Conservation (phyloP, 306 rosid genomes). For the Medicago ruthenica region DNA sequence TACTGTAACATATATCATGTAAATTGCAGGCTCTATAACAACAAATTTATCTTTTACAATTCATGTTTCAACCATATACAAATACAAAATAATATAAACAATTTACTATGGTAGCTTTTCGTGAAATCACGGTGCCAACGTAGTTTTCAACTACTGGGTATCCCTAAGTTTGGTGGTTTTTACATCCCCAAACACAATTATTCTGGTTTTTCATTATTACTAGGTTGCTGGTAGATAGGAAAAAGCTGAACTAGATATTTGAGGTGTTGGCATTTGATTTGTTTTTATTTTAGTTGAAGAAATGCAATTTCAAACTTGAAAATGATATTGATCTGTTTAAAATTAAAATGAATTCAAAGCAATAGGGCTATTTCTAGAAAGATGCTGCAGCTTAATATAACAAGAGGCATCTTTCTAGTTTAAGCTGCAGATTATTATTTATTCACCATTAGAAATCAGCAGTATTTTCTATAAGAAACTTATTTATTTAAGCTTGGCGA, state of each 20-base stretch:
- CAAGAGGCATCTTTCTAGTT: not conserved
- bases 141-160: no score
- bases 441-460: not conserved
- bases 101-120: not conserved
- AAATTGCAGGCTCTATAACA: conserved; percentile 45
- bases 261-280: no score
- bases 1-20: conserved; percentile 42
- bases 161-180: no score
- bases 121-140: no score
- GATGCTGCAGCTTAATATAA: not conserved
- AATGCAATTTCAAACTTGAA: no score
- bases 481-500: not conserved
- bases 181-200: no score
- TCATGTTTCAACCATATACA: conserved; percentile 29
- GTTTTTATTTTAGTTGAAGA: no score
- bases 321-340: no score
- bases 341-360: not conserved
- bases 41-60: conserved; percentile 21
- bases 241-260: no score
- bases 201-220: no score
- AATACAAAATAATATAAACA: conserved; percentile 15
- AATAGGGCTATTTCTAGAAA: not conserved
- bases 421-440: not conserved
- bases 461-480: not conserved
- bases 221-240: no score